A percentile compares a stretch with the other conserved stretches of the same genome.
Conservation (phyloP, 1,284 basidiomycete species). For the Naganishia sp. region DNA sequence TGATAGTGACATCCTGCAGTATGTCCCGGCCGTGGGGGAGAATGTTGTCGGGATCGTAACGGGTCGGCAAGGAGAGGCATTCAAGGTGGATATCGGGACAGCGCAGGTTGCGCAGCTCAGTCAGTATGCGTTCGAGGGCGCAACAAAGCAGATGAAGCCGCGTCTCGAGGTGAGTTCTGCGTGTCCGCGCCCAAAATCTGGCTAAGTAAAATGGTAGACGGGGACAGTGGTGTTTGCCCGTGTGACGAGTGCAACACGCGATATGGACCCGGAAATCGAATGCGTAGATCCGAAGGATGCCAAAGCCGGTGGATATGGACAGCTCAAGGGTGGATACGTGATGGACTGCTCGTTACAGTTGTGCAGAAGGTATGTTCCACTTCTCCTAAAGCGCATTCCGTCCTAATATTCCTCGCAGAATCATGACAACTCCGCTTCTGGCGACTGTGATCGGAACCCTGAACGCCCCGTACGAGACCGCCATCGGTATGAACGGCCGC, state of each 20-base stretch:
- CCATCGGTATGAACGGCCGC: conserved; percentile 57
- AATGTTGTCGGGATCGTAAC: conserved; percentile 57
- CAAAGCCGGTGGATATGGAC: conserved; percentile 57
- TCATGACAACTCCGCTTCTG: conserved; percentile 16
- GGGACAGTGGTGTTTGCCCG: conserved; percentile 58
- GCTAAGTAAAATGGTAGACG: conserved; percentile 44
- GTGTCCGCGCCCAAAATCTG: not conserved
- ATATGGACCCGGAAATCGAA: conserved; percentile 59
- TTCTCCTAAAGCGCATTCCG: not conserved
- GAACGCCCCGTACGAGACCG: conserved; percentile 55
- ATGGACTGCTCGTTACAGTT: conserved; percentile 48
- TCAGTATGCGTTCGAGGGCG: conserved; percentile 59
- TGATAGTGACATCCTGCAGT: conserved; percentile 41
- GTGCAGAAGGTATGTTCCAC: conserved; percentile 48
- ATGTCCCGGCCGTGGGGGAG: conserved; percentile 55
- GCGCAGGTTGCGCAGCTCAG: conserved; percentile 56
- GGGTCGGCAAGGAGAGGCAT: conserved; percentile 57
- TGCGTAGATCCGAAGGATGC: conserved; percentile 57
- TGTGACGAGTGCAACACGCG: conserved; percentile 55
- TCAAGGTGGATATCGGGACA: conserved; percentile 57
- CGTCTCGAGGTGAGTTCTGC: conserved; percentile 55
- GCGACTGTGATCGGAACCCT: conserved; percentile 53
- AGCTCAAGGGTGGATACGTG: conserved; percentile 55
- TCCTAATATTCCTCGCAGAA: not conserved
- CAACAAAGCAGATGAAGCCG: conserved; percentile 58